Conservation (phyloP, 768 basidiomycete species). For the Kwoniella heveanensis region DNA sequence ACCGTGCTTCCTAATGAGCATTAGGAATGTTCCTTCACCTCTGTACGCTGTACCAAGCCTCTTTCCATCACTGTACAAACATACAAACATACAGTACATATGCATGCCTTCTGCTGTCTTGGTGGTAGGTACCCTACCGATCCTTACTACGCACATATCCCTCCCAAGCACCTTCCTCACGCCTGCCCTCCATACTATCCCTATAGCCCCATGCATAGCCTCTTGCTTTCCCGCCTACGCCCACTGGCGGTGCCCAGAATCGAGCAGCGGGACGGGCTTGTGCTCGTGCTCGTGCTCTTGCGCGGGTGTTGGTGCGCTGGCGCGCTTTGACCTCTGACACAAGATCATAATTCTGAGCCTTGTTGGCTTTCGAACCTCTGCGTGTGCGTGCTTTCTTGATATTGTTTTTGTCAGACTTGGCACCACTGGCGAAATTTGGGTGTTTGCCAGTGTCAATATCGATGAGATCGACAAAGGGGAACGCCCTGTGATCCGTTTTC, state of each 20-base stretch:
- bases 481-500: background rate
- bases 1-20: too few relatives aligned
- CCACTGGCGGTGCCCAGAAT: slow-evolving; percentile 25
- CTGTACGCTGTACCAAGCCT: too few relatives aligned
- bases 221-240: slow-evolving; percentile 23
- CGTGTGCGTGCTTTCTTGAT: background rate
- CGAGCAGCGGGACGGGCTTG: slow-evolving; percentile 2
- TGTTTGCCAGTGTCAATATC: background rate
- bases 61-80: too few relatives aligned
- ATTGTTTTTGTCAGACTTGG: background rate
- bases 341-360: background rate
- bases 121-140: slow-evolving; percentile 3
- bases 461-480: background rate
- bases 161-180: slow-evolving; percentile 14
- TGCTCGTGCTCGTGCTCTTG: background rate
- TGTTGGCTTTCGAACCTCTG: background rate
- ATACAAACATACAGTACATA: background rate
- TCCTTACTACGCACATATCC: slow-evolving; percentile 27
- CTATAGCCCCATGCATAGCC: slow-evolving; percentile 31
- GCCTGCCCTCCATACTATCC: slow-evolving; percentile 25
- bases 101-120: background rate
- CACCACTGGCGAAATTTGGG: too few relatives aligned
- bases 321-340: background rate
- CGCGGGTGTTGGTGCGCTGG: background rate
- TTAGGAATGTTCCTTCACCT: too few relatives aligned